A percentile compares a stretch with the other conserved stretches of the same genome.
phyloP scores from a whole-genome alignment of 2,329 filamentous ascomycete genomes.

The Aureobasidium zeae region DNA sequence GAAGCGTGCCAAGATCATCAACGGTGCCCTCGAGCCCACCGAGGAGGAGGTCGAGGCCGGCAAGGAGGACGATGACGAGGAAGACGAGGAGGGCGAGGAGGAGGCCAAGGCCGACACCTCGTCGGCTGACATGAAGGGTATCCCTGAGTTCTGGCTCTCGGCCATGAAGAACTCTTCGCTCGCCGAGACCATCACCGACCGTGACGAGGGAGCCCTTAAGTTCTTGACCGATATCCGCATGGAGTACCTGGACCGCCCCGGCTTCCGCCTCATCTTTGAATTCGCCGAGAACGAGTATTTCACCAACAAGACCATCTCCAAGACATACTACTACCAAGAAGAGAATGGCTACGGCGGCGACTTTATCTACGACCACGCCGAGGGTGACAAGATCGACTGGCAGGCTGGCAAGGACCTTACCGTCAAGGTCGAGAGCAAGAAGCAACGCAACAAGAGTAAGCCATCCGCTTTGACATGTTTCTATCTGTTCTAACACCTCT shows the following conservation, averaged over 20 bases:
- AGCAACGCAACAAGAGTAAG: constrained; percentile 99
- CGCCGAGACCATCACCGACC: constrained; percentile 96
- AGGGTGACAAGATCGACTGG: constrained; percentile 98
- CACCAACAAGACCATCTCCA: constrained; percentile 92
- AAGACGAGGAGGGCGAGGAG: constrained; percentile 47
- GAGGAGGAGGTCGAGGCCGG: constrained; percentile 80
- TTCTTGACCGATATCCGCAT: constrained; percentile 87
- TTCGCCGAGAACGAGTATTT: constrained; percentile 95
- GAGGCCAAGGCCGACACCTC: constrained; percentile 49
- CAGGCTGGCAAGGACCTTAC: constrained; percentile 88
- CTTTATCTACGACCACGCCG: constrained; percentile 98
- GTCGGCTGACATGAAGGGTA: constrained; percentile 57
- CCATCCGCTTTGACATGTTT: constrained; percentile 15
- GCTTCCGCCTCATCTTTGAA: constrained; percentile 97
- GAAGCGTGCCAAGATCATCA: constrained; percentile 88
- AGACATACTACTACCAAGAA: constrained; percentile 98
- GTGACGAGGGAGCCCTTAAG: constrained; percentile 89
- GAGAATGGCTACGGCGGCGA: constrained; percentile 98
- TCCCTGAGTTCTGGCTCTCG: constrained; percentile 98
- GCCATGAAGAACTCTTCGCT: constrained; percentile 99
- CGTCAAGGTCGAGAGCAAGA: constrained; percentile 94
- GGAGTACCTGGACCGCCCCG: constrained; percentile 97
- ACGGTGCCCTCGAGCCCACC: constrained; percentile 75
- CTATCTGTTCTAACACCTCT: constrained; percentile 19
- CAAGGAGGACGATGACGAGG: constrained; percentile 64